A percentile compares a stretch with the other conserved stretches of the same genome.
Evolutionary conservation across 768 basidiomycete species (phyloP).

Genomic region (Polyporus arcularius): DNA sequence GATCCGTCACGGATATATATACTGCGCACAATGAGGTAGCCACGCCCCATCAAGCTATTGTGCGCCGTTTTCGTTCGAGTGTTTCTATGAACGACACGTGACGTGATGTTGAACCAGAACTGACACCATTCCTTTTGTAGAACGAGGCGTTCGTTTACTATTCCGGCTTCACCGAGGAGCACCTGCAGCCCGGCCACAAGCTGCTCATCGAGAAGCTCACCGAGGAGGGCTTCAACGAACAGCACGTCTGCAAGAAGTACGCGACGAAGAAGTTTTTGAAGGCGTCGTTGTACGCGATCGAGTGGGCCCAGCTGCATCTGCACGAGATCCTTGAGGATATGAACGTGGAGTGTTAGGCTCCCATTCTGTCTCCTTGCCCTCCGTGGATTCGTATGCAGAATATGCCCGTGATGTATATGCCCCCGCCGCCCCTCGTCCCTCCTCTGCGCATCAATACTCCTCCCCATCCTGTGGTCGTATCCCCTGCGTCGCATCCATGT

Average conservation of each 20-base stretch:
- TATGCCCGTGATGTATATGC: conserved; percentile 22
- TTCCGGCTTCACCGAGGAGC: conserved; percentile 88
- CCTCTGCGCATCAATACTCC: conserved; percentile 6
- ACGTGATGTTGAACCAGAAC: conserved; percentile 31
- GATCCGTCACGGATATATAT: conserved; percentile 13
- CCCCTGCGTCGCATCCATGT: conserved; percentile 13
- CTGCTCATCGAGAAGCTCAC: conserved; percentile 82
- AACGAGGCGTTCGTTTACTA: conserved; percentile 90
- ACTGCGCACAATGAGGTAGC: conserved; percentile 13
- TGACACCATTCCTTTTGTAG: conserved; percentile 44
- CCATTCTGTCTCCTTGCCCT: not conserved
- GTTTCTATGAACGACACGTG: conserved; percentile 21
- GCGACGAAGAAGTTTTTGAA: conserved; percentile 97
- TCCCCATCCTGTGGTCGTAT: conserved; percentile 10
- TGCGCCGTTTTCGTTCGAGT: conserved; percentile 10
- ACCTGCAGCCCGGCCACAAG: conserved; percentile 78
- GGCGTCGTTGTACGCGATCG: conserved; percentile 75
- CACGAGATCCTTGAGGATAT: conserved; percentile 40
- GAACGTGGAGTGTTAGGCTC: conserved; percentile 44
- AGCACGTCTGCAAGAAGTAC: conserved; percentile 95
- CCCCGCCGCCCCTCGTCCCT: not conserved
- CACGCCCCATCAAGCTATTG: conserved; percentile 19
- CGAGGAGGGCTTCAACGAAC: conserved; percentile 76
- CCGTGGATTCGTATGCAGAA: conserved; percentile 14
- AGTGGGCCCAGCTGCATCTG: conserved; percentile 64